Percentiles rank a stretch among this genome's conserved stretches.
Evolutionary conservation across 2,329 filamentous ascomycete genomes (phyloP).

Genomic region (Dactylellina drechsleri): DNA sequence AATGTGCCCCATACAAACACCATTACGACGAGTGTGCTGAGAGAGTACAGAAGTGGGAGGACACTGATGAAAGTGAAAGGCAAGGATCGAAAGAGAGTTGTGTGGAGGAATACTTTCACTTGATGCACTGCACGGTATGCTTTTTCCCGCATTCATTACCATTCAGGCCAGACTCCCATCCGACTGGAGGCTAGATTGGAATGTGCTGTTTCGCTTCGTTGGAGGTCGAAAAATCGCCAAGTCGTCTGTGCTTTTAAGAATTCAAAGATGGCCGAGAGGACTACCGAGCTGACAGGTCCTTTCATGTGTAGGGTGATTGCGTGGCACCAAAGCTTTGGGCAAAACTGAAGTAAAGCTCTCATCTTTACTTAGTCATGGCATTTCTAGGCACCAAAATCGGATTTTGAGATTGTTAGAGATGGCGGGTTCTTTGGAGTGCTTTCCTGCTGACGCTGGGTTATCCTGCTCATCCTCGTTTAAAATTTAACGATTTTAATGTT

Average conservation of each 20-base stretch:
- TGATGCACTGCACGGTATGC: constrained; percentile 86
- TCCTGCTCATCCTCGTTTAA: too few species aligned
- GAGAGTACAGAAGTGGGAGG: constrained; percentile 74
- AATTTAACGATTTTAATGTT: neutral
- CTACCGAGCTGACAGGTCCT: constrained; percentile 7
- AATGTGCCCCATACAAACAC: constrained; percentile 90
- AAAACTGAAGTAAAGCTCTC: constrained; percentile 78
- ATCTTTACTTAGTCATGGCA: neutral
- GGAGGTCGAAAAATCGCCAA: neutral
- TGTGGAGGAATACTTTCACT: constrained; percentile 99
- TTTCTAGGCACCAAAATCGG: constrained; percentile 3
- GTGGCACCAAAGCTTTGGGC: constrained; percentile 96
- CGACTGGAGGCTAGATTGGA: too few species aligned
- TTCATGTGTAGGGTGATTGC: constrained; percentile 68
- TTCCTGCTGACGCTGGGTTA: neutral
- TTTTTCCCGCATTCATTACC: neutral
- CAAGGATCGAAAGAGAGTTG: constrained; percentile 89
- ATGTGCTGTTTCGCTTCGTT: too few species aligned
- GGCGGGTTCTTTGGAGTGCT: constrained; percentile 4
- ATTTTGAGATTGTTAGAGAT: neutral
- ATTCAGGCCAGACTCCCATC: too few species aligned
- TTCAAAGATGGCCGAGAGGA: constrained; percentile 13
- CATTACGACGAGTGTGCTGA: constrained; percentile 98
- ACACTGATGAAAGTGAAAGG: constrained; percentile 74
- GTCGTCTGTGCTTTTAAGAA: neutral